A percentile compares a stretch with the other conserved stretches of the same genome.
Evolutionary conservation across 1,284 basidiomycete species (phyloP).

Genomic region (Hortiboletus rubellus): DNA sequence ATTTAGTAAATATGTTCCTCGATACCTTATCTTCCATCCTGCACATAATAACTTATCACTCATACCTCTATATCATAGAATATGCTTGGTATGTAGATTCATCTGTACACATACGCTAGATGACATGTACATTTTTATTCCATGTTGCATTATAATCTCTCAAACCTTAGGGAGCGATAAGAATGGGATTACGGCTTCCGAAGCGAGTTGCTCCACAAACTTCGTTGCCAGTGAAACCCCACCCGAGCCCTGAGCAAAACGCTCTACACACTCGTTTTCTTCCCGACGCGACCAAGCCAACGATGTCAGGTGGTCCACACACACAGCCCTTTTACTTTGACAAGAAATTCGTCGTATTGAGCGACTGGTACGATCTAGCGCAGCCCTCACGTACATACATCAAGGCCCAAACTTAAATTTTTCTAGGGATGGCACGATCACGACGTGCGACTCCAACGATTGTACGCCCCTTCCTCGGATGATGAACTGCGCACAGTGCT

Average conservation of each 20-base stretch:
- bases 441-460: constrained; percentile 88
- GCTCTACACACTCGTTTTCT: neutral
- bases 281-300: neutral
- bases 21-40: neutral
- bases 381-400: neutral
- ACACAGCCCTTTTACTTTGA: constrained; percentile 44
- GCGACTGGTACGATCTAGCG: constrained; percentile 71
- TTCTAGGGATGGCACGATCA: constrained; percentile 91
- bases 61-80: neutral
- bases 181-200: constrained; percentile 3
- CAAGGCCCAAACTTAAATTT: neutral
- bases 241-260: neutral
- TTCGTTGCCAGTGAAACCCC: constrained; percentile 1
- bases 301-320: constrained; percentile 16
- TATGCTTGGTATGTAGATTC: constrained; percentile 1
- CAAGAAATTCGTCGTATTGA: constrained; percentile 84
- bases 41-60: constrained; percentile 24
- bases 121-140: neutral
- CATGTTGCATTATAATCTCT: neutral
- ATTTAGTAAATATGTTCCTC: neutral
- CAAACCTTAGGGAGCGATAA: constrained; percentile 14
- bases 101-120: constrained; percentile 4
- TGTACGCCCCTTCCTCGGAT: constrained; percentile 49
- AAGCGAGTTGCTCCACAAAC: constrained; percentile 16
- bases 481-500: neutral